phyloP scores from a whole-genome alignment of 164 flowering plant species.

The Stephania cephalantha region DNA sequence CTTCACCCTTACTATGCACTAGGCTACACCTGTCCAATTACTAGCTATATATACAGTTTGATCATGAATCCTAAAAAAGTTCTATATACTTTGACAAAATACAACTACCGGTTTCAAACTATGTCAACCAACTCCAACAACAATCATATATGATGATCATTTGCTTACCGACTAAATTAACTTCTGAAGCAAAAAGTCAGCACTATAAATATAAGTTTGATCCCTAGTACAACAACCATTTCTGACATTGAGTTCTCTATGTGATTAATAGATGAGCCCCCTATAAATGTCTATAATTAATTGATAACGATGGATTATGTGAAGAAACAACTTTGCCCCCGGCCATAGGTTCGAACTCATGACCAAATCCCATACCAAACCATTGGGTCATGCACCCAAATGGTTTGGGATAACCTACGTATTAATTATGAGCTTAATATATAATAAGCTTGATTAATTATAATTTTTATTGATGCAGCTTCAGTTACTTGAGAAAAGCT shows the following conservation, averaged over 20 bases:
- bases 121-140: constrained; percentile 3
- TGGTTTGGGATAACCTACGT: no score
- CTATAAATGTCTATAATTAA: neutral
- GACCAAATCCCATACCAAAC: no score
- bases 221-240: neutral
- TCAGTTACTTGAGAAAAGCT: no score
- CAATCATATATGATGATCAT: neutral
- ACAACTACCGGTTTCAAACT: neutral
- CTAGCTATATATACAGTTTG: neutral
- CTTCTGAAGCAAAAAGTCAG: constrained; percentile 2
- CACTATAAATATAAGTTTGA: neutral
- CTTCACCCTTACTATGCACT: no score
- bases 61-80: neutral
- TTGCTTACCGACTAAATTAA: neutral
- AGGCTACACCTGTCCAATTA: no score
- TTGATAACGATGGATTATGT: no score
- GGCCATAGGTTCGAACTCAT: no score
- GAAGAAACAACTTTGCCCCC: no score
- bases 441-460: no score
- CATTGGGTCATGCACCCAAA: no score
- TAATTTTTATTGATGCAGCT: no score
- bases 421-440: no score
- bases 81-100: constrained; percentile 1
- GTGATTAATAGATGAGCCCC: neutral
- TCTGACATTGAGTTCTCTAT: neutral